These are phyloP conservation scores for Leccinum uliginosum DNA, from an alignment of 768 basidiomycete genomes.

Conservation along the genomic window DNA sequence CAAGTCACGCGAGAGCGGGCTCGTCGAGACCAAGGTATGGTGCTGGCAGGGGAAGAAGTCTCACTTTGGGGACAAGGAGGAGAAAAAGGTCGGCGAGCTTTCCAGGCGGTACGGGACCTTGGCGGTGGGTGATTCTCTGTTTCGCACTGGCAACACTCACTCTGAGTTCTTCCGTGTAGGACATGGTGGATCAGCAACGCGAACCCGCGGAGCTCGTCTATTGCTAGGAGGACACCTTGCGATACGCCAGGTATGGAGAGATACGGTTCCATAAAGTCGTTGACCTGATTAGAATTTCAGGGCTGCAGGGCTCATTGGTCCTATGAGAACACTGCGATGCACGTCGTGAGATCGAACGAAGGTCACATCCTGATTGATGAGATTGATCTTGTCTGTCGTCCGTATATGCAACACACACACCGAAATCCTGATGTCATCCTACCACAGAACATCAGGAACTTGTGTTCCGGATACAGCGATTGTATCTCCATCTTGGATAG, in stretches of 20 bases:
- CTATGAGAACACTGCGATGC: constrained; percentile 79
- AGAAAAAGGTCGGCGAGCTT: constrained; percentile 63
- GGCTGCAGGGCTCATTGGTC: constrained; percentile 74
- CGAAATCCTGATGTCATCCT: constrained; percentile 3
- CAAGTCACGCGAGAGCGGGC: constrained; percentile 59
- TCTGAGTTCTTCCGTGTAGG: constrained; percentile 15
- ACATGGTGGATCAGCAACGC: constrained; percentile 49
- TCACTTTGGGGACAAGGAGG: constrained; percentile 53
- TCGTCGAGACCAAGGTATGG: constrained; percentile 71
- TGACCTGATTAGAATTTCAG: constrained; percentile 31
- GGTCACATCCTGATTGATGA: constrained; percentile 65
- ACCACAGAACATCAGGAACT: constrained; percentile 52
- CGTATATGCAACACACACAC: neutral
- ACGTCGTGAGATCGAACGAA: constrained; percentile 52
- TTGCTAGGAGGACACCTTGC: constrained; percentile 66
- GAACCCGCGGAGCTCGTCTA: constrained; percentile 63
- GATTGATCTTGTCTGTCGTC: constrained; percentile 53
- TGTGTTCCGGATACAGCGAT: constrained; percentile 85
- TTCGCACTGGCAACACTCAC: neutral
- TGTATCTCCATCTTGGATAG: constrained; percentile 67
- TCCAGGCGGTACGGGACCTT: constrained; percentile 69
- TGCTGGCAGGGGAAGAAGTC: constrained; percentile 65
- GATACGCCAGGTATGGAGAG: constrained; percentile 60
- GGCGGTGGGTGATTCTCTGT: constrained; percentile 42
- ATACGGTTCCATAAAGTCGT: neutral